Evolutionary conservation across 495 filamentous ascomycete genomes (phyloP).

Genomic region (Clohesyomyces aquaticus): DNA sequence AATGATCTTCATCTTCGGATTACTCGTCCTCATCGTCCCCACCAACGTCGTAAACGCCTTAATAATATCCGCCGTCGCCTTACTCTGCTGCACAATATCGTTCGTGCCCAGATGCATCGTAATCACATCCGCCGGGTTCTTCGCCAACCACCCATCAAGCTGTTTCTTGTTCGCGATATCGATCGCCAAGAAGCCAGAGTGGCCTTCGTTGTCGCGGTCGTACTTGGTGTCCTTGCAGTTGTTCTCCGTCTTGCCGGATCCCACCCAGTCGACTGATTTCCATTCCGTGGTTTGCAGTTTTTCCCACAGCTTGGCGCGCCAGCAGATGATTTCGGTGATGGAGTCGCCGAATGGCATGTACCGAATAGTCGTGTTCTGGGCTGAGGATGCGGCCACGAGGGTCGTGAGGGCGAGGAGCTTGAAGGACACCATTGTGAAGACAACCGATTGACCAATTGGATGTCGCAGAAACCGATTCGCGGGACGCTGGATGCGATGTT

Average conservation of each 20-base stretch:
- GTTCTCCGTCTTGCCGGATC: conserved; percentile 50
- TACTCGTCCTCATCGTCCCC: conserved; percentile 51
- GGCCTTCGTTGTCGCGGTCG: conserved; percentile 58
- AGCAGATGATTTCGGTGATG: conserved; percentile 57
- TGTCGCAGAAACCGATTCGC: no score
- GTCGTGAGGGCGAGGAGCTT: conserved; percentile 28
- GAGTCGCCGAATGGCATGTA: conserved; percentile 58
- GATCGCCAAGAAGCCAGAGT: conserved; percentile 57
- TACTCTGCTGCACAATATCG: conserved; percentile 54
- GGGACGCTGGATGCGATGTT: no score
- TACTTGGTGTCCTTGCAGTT: conserved; percentile 50
- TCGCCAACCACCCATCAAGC: conserved; percentile 55
- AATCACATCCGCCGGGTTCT: conserved; percentile 55
- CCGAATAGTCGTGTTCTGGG: conserved; percentile 38
- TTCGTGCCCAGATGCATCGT: conserved; percentile 60
- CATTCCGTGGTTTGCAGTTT: conserved; percentile 51
- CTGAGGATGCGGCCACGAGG: conserved; percentile 7
- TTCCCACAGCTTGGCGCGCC: conserved; percentile 53
- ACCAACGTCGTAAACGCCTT: conserved; percentile 54
- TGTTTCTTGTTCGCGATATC: conserved; percentile 55
- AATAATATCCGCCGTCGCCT: conserved; percentile 50
- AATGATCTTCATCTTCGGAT: conserved; percentile 57
- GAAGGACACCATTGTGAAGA: conserved; percentile 38
- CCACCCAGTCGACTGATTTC: conserved; percentile 54
- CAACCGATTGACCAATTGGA: background rate